Evolutionary conservation across 2,329 filamentous ascomycete genomes (phyloP), one percentile per base, ranked within the genome.

Genomic region (Neonectria neomacrospora): DNA sequence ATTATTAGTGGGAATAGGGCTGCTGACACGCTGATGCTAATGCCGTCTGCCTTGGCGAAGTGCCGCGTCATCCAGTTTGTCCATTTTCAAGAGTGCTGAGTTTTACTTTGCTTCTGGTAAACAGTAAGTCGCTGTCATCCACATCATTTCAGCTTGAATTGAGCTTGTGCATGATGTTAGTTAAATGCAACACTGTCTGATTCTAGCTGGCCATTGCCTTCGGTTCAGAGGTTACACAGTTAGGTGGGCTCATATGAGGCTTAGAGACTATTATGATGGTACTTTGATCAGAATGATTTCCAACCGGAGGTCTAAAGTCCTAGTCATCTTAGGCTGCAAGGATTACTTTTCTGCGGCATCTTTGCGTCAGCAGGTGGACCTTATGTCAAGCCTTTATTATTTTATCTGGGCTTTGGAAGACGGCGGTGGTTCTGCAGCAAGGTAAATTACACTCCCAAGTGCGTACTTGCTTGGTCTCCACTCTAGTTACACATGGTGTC

Each of bases 1-100:
- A 10, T 8, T 12, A 28, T 20, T 48, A 2, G 10, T 32, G n/a
- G n/a, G 32, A 50, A 22, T 7, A 20, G 11, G n/a, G 18, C 47
- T 32, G 47, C 47, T 50, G 47, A 50, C 28, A 50, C 30, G 28
- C 28, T 50, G 47, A 34, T 30, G 26, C n/a, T 28, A 10, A n/a
- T 41, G n/a, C 37, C n/a, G 28, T 10, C 18, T 22, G 47, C n/a
- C 47, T 50, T 20, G n/a, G n/a, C 26, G n/a, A 32, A 32, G 22
- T n/a, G 26, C 22, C 16, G 16, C 44, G 28, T 50, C 26, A 34
- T 18, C 30, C 12, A 45, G 20, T 22, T 47, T 26, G 16, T 18
- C 16, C 7, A 6, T 20, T 30, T 32, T n/a, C 28, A 48, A 26
- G 16, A 26, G 8, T 20, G 20, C 11, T 30, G 26, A 11, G 23